Percentiles rank a stretch among this genome's conserved stretches.
phyloP scores from a whole-genome alignment of 139 green algal genomes.

The Trebouxia sp. region DNA sequence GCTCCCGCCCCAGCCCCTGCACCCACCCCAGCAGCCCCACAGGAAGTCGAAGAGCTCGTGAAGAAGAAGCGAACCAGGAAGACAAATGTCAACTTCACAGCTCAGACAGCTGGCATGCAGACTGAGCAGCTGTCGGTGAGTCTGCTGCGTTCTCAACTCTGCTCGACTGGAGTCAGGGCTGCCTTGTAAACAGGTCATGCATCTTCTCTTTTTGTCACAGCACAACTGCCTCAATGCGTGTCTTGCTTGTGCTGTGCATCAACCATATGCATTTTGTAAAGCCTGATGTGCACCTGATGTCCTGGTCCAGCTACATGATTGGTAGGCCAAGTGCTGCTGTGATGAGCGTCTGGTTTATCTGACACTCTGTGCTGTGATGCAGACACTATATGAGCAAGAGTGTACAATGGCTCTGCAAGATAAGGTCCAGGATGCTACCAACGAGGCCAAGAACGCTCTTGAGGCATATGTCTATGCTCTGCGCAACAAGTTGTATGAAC shows the following conservation, averaged over 20 bases:
- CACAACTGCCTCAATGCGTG: no score
- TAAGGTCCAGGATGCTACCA: conserved; percentile 93
- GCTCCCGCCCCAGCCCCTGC: no score
- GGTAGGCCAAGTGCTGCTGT: no score
- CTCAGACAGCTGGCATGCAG: conserved; percentile 45
- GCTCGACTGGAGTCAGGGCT: no score
- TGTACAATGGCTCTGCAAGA: conserved; percentile 74
- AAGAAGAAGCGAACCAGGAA: conserved; percentile 57
- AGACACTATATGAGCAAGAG: conserved; percentile 64
- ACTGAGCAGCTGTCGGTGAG: conserved; percentile 41
- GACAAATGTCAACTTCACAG: conserved; percentile 40
- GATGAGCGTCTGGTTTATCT: no score
- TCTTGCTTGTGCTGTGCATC: no score
- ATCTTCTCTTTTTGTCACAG: no score
- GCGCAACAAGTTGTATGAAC: conserved; percentile 77
- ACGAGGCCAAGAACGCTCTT: conserved; percentile 94
- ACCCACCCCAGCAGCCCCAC: neutral
- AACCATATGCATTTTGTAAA: no score
- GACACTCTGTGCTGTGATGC: conserved; percentile 1
- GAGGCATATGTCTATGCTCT: conserved; percentile 95
- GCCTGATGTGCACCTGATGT: no score
- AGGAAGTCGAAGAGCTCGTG: conserved; percentile 41
- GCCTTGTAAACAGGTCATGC: no score
- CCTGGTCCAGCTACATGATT: no score
- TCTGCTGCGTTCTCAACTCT: no score